phyloP scores from a whole-genome alignment of 805 yeast species.

The Kluyveromyces wickerhamii region DNA sequence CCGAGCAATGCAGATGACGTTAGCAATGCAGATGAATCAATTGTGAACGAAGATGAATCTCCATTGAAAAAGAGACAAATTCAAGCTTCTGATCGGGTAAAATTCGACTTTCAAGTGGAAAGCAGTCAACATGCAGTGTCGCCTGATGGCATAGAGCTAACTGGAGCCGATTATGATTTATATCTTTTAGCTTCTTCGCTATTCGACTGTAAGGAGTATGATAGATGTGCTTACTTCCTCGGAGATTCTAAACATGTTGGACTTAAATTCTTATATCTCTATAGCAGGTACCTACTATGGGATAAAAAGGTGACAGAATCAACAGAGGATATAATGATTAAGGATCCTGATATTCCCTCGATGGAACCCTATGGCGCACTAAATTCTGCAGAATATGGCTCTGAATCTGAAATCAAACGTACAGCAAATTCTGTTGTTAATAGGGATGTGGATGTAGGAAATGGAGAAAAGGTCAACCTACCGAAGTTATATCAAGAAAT shows the following conservation, averaged over 20 bases:
- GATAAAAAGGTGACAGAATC: conserved; percentile 64
- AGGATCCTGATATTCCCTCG: conserved; percentile 1
- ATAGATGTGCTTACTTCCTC: conserved; percentile 58
- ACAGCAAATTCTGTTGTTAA: neutral
- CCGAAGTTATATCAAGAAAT: conserved; percentile 37
- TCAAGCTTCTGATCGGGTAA: neutral
- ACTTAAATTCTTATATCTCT: conserved; percentile 52
- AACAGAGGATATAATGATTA: conserved; percentile 5
- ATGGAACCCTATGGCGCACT: neutral
- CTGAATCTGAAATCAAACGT: neutral
- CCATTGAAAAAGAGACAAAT: conserved; percentile 14
- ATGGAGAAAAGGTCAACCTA: conserved; percentile 21
- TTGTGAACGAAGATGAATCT: conserved; percentile 19
- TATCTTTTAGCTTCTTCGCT: conserved; percentile 60
- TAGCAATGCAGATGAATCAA: conserved; percentile 5
- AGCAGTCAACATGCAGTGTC: neutral
- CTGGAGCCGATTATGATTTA: conserved; percentile 34
- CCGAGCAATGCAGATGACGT: conserved; percentile 7
- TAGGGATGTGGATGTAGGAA: conserved; percentile 10
- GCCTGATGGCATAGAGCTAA: conserved; percentile 5
- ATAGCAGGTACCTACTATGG: conserved; percentile 64
- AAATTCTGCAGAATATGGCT: conserved; percentile 8
- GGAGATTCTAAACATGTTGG: conserved; percentile 42
- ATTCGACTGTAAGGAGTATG: conserved; percentile 80
- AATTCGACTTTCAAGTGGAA: neutral